These are phyloP conservation scores for Sindora glabra DNA, from an alignment of 306 rosid species.

Conservation along the genomic window DNA sequence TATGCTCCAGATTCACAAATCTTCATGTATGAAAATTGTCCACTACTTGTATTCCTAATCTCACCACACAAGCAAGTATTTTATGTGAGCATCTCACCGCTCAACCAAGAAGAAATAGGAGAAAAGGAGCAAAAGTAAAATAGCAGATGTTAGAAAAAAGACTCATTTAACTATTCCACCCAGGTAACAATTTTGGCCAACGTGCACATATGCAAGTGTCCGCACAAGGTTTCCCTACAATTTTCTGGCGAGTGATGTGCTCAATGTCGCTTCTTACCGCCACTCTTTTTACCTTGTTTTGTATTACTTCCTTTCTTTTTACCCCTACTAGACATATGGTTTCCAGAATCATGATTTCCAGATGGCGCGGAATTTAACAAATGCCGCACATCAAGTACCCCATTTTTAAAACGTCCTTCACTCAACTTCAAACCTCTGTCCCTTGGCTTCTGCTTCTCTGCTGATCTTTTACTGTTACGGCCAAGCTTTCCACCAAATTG, in stretches of 20 bases:
- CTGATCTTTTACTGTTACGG: conserved; percentile 20
- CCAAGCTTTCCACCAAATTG: conserved; percentile 25
- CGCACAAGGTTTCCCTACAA: neutral
- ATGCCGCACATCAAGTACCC: conserved; percentile 52
- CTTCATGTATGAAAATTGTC: too few species aligned
- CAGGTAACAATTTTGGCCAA: neutral
- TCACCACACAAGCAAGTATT: too few species aligned
- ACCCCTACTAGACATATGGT: neutral
- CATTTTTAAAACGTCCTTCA: conserved; percentile 49
- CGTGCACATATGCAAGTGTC: neutral
- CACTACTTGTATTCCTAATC: too few species aligned
- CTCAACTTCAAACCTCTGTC: conserved; percentile 31
- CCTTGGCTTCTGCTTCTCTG: conserved; percentile 36
- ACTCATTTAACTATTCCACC: too few species aligned
- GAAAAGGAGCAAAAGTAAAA: too few species aligned
- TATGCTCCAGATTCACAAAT: too few species aligned
- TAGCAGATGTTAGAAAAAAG: too few species aligned
- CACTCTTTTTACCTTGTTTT: conserved; percentile 25
- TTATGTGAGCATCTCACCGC: too few species aligned
- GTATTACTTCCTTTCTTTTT: conserved; percentile 24
- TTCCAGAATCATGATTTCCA: neutral
- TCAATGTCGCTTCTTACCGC: conserved; percentile 2
- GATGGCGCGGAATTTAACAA: conserved; percentile 24
- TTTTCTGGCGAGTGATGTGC: neutral
- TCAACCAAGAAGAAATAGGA: too few species aligned